Evolutionary conservation across 441 rosid genomes (phyloP).

Genomic region (Syzygium malaccense): DNA sequence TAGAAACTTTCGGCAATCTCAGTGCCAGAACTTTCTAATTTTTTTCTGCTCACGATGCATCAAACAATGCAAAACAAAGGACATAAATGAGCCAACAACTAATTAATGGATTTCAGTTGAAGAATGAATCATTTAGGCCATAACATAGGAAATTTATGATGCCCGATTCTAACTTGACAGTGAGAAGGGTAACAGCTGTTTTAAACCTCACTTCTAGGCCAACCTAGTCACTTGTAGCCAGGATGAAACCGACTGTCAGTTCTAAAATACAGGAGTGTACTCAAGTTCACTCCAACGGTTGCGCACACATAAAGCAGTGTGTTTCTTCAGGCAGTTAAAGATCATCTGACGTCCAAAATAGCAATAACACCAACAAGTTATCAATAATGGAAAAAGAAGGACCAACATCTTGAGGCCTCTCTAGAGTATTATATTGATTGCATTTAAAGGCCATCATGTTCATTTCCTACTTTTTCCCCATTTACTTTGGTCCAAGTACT

Average conservation of each 20-base stretch:
- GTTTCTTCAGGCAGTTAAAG: not conserved
- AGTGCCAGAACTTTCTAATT: not conserved
- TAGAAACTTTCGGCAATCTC: slow-evolving; percentile 1
- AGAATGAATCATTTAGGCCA: not conserved
- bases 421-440: not conserved
- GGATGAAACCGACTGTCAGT: not conserved
- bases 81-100: not conserved
- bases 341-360: not conserved
- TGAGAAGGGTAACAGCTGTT: not conserved
- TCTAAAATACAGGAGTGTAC: not conserved
- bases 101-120: not conserved
- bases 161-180: too few species aligned
- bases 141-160: not conserved
- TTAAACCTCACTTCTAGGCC: not conserved
- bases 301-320: not conserved
- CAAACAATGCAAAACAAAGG: not conserved
- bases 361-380: not conserved
- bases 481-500: not conserved
- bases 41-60: not conserved
- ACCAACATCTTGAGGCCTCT: not conserved
- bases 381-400: not conserved
- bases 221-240: not conserved
- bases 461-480: not conserved
- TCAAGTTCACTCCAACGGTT: not conserved
- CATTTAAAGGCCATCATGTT: not conserved